Conservation (phyloP, 176 grass and related monocot genomes). For the Oryza brachyantha region DNA sequence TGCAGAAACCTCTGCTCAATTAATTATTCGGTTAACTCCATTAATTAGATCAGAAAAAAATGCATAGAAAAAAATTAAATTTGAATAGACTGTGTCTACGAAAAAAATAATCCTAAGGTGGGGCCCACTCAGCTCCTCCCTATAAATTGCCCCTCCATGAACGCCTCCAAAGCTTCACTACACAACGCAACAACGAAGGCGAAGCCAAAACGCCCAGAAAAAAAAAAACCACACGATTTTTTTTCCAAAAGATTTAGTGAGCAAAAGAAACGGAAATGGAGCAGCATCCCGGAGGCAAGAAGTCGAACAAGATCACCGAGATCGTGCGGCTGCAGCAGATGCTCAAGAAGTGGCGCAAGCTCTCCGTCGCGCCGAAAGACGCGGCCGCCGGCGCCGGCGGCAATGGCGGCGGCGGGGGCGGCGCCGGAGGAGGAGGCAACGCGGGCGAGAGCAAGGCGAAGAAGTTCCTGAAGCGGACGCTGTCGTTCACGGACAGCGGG, state of each 20-base stretch:
- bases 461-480: constrained; percentile 87
- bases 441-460: constrained; percentile 70
- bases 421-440: too few relatives aligned
- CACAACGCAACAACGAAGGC: constrained; percentile 20
- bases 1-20: neutral
- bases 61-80: neutral
- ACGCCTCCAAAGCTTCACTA: constrained; percentile 23
- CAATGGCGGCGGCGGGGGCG: too few relatives aligned
- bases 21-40: neutral
- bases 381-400: neutral
- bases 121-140: neutral
- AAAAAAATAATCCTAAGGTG: too few relatives aligned
- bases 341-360: constrained; percentile 98
- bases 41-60: neutral
- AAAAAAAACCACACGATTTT: neutral
- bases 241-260: too few relatives aligned
- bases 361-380: constrained; percentile 56
- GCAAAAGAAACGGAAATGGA: constrained; percentile 34
- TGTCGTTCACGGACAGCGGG: constrained; percentile 65
- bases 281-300: constrained; percentile 42
- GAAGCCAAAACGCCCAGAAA: neutral
- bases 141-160: constrained; percentile 36
- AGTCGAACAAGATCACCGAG: constrained; percentile 94
- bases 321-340: constrained; percentile 89
- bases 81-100: neutral